Evolutionary conservation across 345 rosid species (phyloP).

Genomic region (Brassica incana): DNA sequence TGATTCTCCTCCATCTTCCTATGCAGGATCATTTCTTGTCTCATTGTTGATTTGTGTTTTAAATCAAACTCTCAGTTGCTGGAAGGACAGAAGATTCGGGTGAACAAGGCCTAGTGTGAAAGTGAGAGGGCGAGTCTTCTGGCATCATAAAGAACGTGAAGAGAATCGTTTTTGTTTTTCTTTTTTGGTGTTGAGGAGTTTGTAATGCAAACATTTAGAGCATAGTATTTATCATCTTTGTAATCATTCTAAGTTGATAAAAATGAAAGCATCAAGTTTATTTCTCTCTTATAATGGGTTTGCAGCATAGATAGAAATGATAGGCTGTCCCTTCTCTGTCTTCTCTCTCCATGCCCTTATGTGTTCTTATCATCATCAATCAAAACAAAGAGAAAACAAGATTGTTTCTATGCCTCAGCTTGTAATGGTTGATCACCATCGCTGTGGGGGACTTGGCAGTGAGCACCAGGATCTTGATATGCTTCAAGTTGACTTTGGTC

Average conservation of each 20-base stretch:
- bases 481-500: constrained; percentile 50
- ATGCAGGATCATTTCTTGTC: background rate
- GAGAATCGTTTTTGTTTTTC: background rate
- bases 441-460: constrained; percentile 65
- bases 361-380: constrained; percentile 47
- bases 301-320: background rate
- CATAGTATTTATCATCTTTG: constrained; percentile 15
- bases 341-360: constrained; percentile 63
- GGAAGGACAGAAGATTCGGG: constrained; percentile 86
- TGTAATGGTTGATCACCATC: constrained; percentile 72
- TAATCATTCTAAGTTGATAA: constrained; percentile 15
- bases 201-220: constrained; percentile 33
- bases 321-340: constrained; percentile 44
- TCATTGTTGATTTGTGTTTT: background rate
- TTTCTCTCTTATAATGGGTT: background rate
- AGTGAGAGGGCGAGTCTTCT: background rate
- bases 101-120: constrained; percentile 66
- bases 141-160: background rate
- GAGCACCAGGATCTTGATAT: constrained; percentile 56
- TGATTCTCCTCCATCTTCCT: background rate
- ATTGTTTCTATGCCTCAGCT: constrained; percentile 38
- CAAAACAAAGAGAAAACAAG: background rate
- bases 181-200: constrained; percentile 16
- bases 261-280: constrained; percentile 18
- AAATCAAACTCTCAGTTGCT: constrained; percentile 48